phyloP scores from a whole-genome alignment of 108 stramenopile species.

The Nannochloropsis salina region DNA sequence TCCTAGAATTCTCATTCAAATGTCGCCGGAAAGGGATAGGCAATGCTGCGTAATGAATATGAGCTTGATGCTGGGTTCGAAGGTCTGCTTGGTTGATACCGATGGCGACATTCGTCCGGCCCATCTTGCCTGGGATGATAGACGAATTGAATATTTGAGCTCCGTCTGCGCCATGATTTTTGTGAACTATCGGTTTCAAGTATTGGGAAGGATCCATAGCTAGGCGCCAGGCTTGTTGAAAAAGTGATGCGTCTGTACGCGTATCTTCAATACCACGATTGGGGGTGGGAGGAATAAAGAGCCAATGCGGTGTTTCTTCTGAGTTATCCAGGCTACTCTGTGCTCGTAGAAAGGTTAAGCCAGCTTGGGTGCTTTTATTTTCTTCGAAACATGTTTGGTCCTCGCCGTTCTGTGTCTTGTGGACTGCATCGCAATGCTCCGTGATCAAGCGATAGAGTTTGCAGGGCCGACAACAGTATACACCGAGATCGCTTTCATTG shows the following conservation, averaged over 20 bases:
- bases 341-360: background rate
- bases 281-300: background rate
- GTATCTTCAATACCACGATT: conserved; percentile 17
- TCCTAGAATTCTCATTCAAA: background rate
- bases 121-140: background rate
- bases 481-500: background rate
- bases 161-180: background rate
- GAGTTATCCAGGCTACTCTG: background rate
- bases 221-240: conserved; percentile 13
- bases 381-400: conserved; percentile 2
- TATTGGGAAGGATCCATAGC: background rate
- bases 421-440: background rate
- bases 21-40: background rate
- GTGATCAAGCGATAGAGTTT: conserved; percentile 11
- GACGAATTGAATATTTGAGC: background rate
- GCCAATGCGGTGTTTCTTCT: background rate
- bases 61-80: background rate
- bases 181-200: background rate
- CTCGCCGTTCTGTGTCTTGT: background rate
- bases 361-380: background rate
- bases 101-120: background rate
- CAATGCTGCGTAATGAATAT: background rate
- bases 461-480: conserved; percentile 19
- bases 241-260: background rate
- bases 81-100: conserved; percentile 16